Conservation (phyloP, 768 basidiomycete genomes). For the Hygrocybe coccinea region DNA sequence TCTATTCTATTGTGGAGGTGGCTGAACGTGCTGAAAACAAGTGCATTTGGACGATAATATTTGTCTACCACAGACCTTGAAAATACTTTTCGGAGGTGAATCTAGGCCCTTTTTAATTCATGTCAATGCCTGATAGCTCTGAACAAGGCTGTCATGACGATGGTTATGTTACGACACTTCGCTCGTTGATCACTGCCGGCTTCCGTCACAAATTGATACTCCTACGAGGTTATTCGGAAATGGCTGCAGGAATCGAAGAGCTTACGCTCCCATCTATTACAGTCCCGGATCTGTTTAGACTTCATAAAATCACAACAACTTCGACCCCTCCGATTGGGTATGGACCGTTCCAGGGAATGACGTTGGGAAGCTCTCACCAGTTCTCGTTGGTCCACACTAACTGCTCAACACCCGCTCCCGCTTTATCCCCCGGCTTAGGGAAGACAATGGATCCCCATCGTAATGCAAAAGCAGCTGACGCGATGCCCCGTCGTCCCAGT, state of each 20-base stretch:
- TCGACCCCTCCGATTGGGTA: slow-evolving; percentile 1
- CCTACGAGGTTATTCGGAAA: slow-evolving; percentile 56
- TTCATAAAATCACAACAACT: slow-evolving; percentile 44
- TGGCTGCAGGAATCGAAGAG: slow-evolving; percentile 55
- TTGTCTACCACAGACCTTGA: slow-evolving; percentile 56
- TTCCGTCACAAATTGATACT: slow-evolving; percentile 60
- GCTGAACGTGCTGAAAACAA: slow-evolving; percentile 21
- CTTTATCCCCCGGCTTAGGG: background rate
- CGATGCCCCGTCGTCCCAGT: slow-evolving; percentile 5
- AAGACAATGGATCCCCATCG: background rate
- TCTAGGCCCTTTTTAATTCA: slow-evolving; percentile 13
- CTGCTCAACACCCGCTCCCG: background rate
- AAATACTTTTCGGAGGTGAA: slow-evolving; percentile 64
- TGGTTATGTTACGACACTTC: slow-evolving; percentile 61
- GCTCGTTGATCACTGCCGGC: slow-evolving; percentile 60
- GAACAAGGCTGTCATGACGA: slow-evolving; percentile 66
- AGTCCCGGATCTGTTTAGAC: slow-evolving; percentile 56
- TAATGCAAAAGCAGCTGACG: background rate
- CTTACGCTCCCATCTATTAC: slow-evolving; percentile 50
- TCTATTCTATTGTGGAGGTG: background rate
- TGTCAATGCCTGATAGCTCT: slow-evolving; percentile 4
- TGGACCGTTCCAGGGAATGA: background rate
- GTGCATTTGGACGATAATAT: slow-evolving; percentile 58
- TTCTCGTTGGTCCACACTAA: background rate
- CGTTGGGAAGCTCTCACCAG: background rate